phyloP scores from a whole-genome alignment of 163 green algal genomes.

The Chlamydomonas reinhardtii region DNA sequence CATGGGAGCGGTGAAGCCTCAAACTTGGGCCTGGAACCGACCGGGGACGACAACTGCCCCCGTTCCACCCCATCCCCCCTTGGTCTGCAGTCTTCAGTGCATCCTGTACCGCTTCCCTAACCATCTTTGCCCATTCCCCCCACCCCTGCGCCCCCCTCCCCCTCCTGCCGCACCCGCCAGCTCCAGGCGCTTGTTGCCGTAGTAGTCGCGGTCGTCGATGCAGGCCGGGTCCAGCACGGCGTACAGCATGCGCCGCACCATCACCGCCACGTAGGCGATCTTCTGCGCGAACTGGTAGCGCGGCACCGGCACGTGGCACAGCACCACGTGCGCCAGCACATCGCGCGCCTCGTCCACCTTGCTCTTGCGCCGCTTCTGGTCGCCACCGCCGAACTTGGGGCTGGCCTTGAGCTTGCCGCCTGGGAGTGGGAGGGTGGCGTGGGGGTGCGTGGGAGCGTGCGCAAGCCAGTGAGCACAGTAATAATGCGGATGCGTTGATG shows the following conservation, averaged over 20 bases:
- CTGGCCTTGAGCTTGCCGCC: constrained; percentile 58
- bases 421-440: not conserved
- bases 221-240: constrained; percentile 88
- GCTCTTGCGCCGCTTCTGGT: constrained; percentile 66
- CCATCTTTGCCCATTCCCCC: no score
- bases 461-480: no score
- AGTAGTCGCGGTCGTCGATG: constrained; percentile 99
- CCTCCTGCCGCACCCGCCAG: constrained; percentile 86
- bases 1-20: no score
- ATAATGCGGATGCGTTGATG: no score
- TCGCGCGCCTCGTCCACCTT: constrained; percentile 95
- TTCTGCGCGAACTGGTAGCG: constrained; percentile 57
- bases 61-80: no score
- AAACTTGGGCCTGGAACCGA: no score
- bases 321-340: constrained; percentile 93
- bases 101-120: no score
- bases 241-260: constrained; percentile 94
- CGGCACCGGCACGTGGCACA: constrained; percentile 94
- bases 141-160: not conserved
- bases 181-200: constrained; percentile 99
- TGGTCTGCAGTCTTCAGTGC: no score
- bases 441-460: no score
- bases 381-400: constrained; percentile 34
- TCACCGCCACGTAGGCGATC: constrained; percentile 90
- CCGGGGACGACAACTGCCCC: no score